These are phyloP conservation scores for Nicotiana noctiflora DNA, from an alignment of 257 asterid species.

Conservation along the genomic window DNA sequence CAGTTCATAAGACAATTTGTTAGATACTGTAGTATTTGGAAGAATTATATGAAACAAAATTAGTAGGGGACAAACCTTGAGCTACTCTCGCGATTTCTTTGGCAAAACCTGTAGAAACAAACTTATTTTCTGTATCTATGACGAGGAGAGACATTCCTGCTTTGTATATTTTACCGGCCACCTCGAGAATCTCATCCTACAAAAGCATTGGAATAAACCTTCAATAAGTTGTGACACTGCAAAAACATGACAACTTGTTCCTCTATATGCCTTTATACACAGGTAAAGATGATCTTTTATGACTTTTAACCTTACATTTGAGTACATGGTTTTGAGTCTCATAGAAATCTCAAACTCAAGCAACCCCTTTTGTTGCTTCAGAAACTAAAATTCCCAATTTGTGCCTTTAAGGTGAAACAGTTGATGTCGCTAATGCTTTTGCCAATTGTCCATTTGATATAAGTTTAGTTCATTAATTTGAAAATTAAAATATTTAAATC, in stretches of 20 bases:
- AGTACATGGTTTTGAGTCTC: background rate
- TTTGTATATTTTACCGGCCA: slow-evolving; percentile 84
- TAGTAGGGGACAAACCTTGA: slow-evolving; percentile 47
- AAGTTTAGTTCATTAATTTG: background rate
- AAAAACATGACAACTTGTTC: background rate
- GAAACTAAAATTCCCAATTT: background rate
- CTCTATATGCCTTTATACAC: background rate
- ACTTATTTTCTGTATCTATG: slow-evolving; percentile 58
- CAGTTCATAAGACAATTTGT: background rate
- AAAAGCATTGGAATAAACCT: background rate
- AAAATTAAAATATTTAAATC: background rate
- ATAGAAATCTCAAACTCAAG: background rate
- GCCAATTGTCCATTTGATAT: background rate
- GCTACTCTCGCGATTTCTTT: slow-evolving; percentile 97
- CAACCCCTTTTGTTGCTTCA: background rate
- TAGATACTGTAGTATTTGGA: background rate
- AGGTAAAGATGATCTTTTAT: background rate
- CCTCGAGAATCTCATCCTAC: slow-evolving; percentile 93
- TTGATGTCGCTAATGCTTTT: background rate
- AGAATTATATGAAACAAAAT: background rate
- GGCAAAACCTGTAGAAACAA: slow-evolving; percentile 95
- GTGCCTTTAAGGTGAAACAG: background rate
- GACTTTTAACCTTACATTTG: background rate
- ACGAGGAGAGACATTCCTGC: slow-evolving; percentile 62
- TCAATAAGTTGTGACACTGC: background rate